Evolutionary conservation across 768 basidiomycete genomes (phyloP), one percentile per base, ranked within the genome.

Genomic region (Mycena epipterygia): DNA sequence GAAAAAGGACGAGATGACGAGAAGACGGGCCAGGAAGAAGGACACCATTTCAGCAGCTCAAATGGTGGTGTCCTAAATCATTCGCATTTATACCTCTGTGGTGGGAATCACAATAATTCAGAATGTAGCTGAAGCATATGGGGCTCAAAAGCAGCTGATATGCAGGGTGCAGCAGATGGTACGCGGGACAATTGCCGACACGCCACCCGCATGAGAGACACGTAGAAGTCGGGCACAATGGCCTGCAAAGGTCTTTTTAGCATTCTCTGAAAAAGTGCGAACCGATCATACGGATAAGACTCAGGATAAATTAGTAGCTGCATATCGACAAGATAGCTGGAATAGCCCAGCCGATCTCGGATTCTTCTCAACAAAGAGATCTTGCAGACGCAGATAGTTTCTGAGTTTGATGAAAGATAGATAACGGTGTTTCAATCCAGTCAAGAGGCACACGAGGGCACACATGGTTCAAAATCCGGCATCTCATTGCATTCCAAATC

Each of bases 11-110:
- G 35, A 25, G 55, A 49, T 13, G 30, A 48, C 57, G 44, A 67
- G 17, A 39, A 67, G 27, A 23, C 64, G 56, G 16, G 48, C 17
- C 12, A 67, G 37, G 35, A 37, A 59, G 0, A 59, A 49, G 37
- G 42, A 58, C 46, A 51, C 19, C 65, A 67, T 67, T 33, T 58
- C 57, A 30, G 57, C 25, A 27, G 17, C 17, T 41, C 1, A 21
- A 55, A 13, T 35, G 44, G 17, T 8, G 23, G 44, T 48, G 37
- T 17, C 37, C 11, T 12, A n/a, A 35, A 27, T 23, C 42, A 35
- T 21, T 42, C 44, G 25, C 33, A 25, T 65, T 65, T 65, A 65
- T 65, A 65, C 55, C 35, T 8, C 29, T 25, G n/a, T 42, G 46
- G 25, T 30, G 37, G 21, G 62, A 42, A 23, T 21, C 5, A 19